Conservation (phyloP, 257 asterid species). For the Cordia subcordata region DNA sequence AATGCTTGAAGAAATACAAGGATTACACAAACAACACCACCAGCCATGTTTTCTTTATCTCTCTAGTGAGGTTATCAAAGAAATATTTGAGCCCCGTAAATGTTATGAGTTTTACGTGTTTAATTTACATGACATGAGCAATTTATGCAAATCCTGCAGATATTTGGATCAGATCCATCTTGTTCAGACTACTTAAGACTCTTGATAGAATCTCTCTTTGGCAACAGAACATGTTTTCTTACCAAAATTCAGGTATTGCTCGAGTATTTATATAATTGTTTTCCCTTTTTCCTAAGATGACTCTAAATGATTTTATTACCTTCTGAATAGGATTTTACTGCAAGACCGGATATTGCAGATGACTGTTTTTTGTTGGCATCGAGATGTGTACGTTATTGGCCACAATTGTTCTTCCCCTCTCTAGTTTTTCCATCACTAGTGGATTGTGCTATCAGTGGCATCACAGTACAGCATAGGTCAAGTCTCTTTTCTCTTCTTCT, state of each 20-base stretch:
- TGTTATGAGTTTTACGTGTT: background rate
- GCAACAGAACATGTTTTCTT: constrained; percentile 68
- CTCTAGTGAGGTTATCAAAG: constrained; percentile 98
- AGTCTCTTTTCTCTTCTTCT: background rate
- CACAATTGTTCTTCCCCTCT: constrained; percentile 77
- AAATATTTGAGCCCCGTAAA: constrained; percentile 8
- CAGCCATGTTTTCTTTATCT: constrained; percentile 95
- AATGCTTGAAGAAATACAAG: constrained; percentile 93
- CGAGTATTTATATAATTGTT: constrained; percentile 3
- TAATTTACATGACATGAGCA: constrained; percentile 6
- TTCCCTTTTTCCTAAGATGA: constrained; percentile 6
- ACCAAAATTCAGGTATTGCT: constrained; percentile 58
- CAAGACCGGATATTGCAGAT: constrained; percentile 93
- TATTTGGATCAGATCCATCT: constrained; percentile 93
- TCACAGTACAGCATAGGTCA: constrained; percentile 96
- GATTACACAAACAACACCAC: constrained; percentile 67
- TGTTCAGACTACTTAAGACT: constrained; percentile 77
- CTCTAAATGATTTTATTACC: constrained; percentile 12
- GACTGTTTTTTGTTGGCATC: constrained; percentile 97
- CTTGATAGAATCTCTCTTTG: constrained; percentile 86
- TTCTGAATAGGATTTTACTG: constrained; percentile 58
- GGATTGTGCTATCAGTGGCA: constrained; percentile 82
- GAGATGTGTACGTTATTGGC: constrained; percentile 97
- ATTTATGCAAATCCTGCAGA: constrained; percentile 40
- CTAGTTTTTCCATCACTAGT: constrained; percentile 78